Evolutionary conservation across 1,139 yeast species (phyloP), one percentile per base, ranked within the genome.

Genomic region (Debaryomyces fabryi): DNA sequence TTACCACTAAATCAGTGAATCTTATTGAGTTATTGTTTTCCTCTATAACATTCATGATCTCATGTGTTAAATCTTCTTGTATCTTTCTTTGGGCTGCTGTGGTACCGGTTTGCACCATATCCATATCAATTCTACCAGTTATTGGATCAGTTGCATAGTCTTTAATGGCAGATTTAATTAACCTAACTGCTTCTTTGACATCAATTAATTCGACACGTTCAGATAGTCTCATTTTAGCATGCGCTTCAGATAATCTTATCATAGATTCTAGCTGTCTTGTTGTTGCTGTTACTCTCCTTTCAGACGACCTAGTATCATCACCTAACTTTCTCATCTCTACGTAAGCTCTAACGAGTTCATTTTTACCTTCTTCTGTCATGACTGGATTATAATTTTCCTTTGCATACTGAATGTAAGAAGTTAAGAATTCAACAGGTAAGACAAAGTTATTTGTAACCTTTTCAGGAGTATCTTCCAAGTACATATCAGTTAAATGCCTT

Each of bases 91-190:
- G 96, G 4, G 95, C 89, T 2, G 89, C 80, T 0, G 97, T 89
- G 34, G 95, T 91, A 49, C 99, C 99, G 0, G 98, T 93, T 70
- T 92, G 97, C 30, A 93, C 91, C 68, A 95, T 77, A 66, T 91
- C 97, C 97, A 93, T 91, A 65, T 95, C 99, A 57, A 93, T 93
- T 61, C 93, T 82, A 37, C 99, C 99, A 0, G 99, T 92, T 38
- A 87, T 77, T 29, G 98, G 99, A 70, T 93, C 99, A 7, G 97
- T 93, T 13, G 99, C 99, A 66, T 93, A 95, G 57, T 93, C 98
- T 68, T 93, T 93, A 56, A 93, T 89, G 20, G 99, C 99, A 9
- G 96, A 81, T 58, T 88, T 86, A 64, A 92, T 93, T 56, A 93
- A 76, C 55, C 99, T 80, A 2, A 92, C 97, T 0, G 98, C 96